These are phyloP conservation scores for Schrenkiella parvula DNA, from an alignment of 345 rosid genomes.

Conservation along the genomic window DNA sequence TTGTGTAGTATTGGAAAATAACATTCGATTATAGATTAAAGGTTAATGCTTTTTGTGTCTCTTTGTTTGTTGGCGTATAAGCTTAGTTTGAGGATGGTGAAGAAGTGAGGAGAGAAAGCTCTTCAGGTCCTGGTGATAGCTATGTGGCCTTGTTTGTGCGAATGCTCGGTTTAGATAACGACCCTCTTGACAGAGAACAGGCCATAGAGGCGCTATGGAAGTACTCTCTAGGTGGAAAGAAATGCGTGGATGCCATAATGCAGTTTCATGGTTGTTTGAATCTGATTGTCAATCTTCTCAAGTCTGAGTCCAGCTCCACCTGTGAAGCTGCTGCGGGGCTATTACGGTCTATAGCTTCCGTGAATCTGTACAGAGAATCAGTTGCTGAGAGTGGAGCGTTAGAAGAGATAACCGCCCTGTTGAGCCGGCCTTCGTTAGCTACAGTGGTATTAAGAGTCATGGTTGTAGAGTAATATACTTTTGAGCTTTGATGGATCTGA, in stretches of 20 bases:
- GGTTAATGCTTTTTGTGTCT: slow-evolving; percentile 8
- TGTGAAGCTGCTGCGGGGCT: slow-evolving; percentile 91
- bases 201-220: slow-evolving; percentile 75
- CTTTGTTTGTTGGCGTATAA: slow-evolving; percentile 23
- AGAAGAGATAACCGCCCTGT: slow-evolving; percentile 67
- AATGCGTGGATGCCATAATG: slow-evolving; percentile 70
- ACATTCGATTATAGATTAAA: slow-evolving; percentile 1
- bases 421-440: slow-evolving; percentile 56
- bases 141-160: slow-evolving; percentile 71
- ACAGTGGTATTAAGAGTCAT: slow-evolving; percentile 59
- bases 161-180: slow-evolving; percentile 88
- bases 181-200: slow-evolving; percentile 78
- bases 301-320: slow-evolving; percentile 53
- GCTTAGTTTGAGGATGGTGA: slow-evolving; percentile 44
- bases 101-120: slow-evolving; percentile 28
- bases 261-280: slow-evolving; percentile 73
- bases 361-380: slow-evolving; percentile 58
- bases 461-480: background rate
- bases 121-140: slow-evolving; percentile 52
- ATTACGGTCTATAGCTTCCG: slow-evolving; percentile 59
- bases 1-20: background rate
- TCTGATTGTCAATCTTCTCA: slow-evolving; percentile 69
- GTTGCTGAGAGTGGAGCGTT: slow-evolving; percentile 86
- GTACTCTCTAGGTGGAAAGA: slow-evolving; percentile 76
- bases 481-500: slow-evolving; percentile 6